Evolutionary conservation across 805 yeast species (phyloP), one percentile per base, ranked within the genome.

Genomic region (Priceomyces melissophilus): DNA sequence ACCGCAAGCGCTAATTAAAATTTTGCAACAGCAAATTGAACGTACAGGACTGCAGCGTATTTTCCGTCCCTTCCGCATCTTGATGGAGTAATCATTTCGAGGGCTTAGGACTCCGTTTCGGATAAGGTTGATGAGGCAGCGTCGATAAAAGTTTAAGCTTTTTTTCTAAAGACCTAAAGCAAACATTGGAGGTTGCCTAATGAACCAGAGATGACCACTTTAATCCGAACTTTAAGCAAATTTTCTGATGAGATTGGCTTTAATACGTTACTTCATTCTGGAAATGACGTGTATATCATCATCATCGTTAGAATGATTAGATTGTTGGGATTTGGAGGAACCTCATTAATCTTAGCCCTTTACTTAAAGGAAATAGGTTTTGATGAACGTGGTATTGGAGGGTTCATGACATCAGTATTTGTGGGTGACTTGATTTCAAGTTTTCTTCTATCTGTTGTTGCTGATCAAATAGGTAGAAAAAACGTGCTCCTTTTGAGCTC

Each of bases 391-490:
- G 40, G 52, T 35, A 73, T 74, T 10, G 84, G 84, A 1, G 31
- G 70, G 11, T 71, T 76, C 44, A 67, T 78, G 68, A 66, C 81
- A 0, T 38, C 67, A 9, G 73, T 78, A 2, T 61, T 73, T 42
- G 46, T 71, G 10, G 84, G 83, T 2, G 84, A 78, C 53, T 62
- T 78, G 35, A 48, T 73, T 9, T 55, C 71, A n/a, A 70, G 79
- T 4, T 75, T 75, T 38, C 37, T 68, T 11, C 50, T 78, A 32
- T 69, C 80, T 2, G 33, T 75, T 28, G 55, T 65, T 2, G 74
- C 79, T 0, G 82, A 78, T 49, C 46, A 50, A 15, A 44, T 72
- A 7, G 83, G 84, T 2, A 61, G 81, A 26, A 58, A 69, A 27
- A 57, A 53, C 35, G 54, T 70, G 3, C 52, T 77, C 54, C 45